Conservation (phyloP, 1,284 basidiomycete genomes). For the Melanopsichium pennsylvanicum region DNA sequence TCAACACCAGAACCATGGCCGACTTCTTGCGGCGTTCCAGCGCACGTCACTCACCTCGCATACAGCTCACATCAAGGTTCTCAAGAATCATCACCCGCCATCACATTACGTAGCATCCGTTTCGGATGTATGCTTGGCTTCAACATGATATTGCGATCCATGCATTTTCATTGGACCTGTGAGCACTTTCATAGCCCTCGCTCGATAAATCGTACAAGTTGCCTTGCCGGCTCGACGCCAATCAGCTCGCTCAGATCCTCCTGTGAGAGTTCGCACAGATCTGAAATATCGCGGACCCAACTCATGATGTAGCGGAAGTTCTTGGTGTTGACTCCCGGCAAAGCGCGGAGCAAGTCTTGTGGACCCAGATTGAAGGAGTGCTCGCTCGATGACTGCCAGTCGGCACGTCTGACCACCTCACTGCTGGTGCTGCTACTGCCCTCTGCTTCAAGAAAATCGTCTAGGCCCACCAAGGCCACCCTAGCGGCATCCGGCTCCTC, state of each 20-base stretch:
- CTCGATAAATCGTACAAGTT: constrained; percentile 67
- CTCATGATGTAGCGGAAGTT: constrained; percentile 86
- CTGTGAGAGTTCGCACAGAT: constrained; percentile 76
- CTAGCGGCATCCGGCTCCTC: constrained; percentile 86
- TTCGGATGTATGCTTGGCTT: too few relatives aligned
- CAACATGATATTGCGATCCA: too few relatives aligned
- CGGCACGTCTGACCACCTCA: constrained; percentile 4
- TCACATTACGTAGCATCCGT: too few relatives aligned
- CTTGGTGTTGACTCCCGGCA: constrained; percentile 79
- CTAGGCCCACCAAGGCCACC: constrained; percentile 70
- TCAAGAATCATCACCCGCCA: too few relatives aligned
- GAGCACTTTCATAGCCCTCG: constrained; percentile 11
- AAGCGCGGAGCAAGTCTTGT: constrained; percentile 67
- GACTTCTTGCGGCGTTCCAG: too few relatives aligned
- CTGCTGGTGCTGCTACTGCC: constrained; percentile 16
- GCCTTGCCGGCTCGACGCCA: constrained; percentile 81
- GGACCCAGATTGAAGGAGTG: constrained; percentile 52
- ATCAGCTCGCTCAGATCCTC: constrained; percentile 77
- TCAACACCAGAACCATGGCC: too few relatives aligned
- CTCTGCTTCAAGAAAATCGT: constrained; percentile 21
- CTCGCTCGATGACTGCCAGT: constrained; percentile 26
- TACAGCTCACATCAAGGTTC: too few relatives aligned
- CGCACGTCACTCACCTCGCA: too few relatives aligned
- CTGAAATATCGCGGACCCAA: constrained; percentile 77
- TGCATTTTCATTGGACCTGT: too few relatives aligned